Base-by-base conservation (phyloP, 148 eudicot species). In the Rhododendron simsii region DNA sequence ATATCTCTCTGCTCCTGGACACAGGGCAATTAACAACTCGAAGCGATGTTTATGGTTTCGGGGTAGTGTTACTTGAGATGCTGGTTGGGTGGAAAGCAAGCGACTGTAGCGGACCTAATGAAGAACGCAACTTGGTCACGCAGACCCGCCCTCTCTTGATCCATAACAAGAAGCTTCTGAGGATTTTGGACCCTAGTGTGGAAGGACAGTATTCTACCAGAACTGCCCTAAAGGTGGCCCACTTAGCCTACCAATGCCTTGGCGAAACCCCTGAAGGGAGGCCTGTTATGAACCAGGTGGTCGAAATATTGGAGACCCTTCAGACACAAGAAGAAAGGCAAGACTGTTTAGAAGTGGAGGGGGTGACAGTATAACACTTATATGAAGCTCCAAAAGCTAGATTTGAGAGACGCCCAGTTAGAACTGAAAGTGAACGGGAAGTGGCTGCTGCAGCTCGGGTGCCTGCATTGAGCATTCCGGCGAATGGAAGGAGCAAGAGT, bases 51-150 rank as follows among this genome's bases (percentile, higher is more conserved):
- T 95, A 95, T 82, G 98, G 96, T 53, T 95, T 91, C 67, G 98
- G 98, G 83, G 98, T 95, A 2, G 98, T 95, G 76, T 90, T 95
- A 67, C 94, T 95, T 12, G 98, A 95, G 91, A 94, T 95, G 98
- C 93, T 95, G 30, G 92, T 92, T 21, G 98, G 98, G 84, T 90
- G 93, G 86, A 89, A 91, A 86, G 94, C 98, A 61, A 84, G 93
- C 87, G 98, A 94, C 90, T 90, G 90, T 87, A 90, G 95, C 87
- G 90, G 94, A 1, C 33, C 90, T 95, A 35, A 2, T 35, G 2
- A 2, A 35, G 37, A 35, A 35, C 37, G 2, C 0, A 2, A 35
- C 37, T 2, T 2, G 37, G 37, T 35, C 37, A 2, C 1, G 37
- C 2, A 2, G 37, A 2, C 37, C 37, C 37, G 37, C 37, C 37